Evolutionary conservation across 2,329 filamentous ascomycete genomes (phyloP).

Genomic region (Thelonectria blattea): DNA sequence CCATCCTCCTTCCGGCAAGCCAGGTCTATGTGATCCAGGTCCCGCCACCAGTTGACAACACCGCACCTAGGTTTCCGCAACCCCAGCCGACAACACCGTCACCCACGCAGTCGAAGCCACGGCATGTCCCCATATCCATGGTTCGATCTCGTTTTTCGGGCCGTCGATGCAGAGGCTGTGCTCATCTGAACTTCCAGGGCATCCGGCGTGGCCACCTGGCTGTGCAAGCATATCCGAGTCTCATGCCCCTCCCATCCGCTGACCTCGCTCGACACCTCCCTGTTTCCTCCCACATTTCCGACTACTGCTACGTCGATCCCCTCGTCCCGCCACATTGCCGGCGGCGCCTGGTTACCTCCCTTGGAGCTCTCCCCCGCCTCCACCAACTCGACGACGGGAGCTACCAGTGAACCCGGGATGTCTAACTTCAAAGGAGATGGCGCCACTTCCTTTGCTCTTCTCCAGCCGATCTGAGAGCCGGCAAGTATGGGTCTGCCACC

Average conservation of each 20-base stretch:
- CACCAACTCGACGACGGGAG: constrained; percentile 3
- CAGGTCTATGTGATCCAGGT: not conserved
- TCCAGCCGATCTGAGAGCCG: constrained; percentile 14
- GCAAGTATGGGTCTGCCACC: constrained; percentile 1
- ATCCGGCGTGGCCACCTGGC: not conserved
- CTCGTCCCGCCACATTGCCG: constrained; percentile 12
- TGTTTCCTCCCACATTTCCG: constrained; percentile 5
- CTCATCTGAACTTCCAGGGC: constrained; percentile 23
- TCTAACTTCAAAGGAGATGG: constrained; percentile 7
- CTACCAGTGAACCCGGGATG: constrained; percentile 1
- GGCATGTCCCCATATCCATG: constrained; percentile 1
- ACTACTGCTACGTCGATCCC: constrained; percentile 8
- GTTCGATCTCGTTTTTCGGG: constrained; percentile 29
- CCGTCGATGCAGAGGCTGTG: constrained; percentile 29
- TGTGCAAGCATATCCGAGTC: not conserved
- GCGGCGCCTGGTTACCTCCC: not conserved
- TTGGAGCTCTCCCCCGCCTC: constrained; percentile 3
- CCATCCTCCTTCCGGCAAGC: constrained; percentile 7
- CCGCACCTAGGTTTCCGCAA: not conserved
- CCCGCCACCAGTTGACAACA: not conserved
- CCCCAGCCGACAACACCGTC: not conserved
- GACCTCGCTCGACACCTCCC: constrained; percentile 6
- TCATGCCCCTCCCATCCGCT: constrained; percentile 6
- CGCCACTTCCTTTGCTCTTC: constrained; percentile 9
- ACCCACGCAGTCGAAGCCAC: not conserved